These are phyloP conservation scores for Aspergillus awamori DNA, from an alignment of 2,329 filamentous ascomycete genomes.

Conservation along the genomic window DNA sequence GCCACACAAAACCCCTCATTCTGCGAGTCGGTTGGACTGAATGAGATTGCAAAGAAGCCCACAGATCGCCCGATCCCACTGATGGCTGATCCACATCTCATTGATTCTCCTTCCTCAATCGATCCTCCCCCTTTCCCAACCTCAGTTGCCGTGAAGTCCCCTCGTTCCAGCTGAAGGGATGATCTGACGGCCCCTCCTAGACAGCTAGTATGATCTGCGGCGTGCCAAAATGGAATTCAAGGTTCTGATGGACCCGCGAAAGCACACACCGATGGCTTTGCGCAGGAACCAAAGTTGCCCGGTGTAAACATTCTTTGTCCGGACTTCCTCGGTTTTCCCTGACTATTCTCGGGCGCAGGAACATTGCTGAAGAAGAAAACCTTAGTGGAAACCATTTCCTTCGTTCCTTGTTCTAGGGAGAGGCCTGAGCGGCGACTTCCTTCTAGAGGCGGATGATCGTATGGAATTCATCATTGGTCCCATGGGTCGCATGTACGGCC, in stretches of 20 bases:
- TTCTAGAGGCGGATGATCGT: not conserved
- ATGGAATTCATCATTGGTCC: not conserved
- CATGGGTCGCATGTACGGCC: not conserved
- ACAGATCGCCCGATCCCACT: conserved; percentile 1
- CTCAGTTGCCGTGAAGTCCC: not conserved
- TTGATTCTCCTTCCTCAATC: not conserved
- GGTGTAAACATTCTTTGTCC: conserved; percentile 18
- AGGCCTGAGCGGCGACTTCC: not conserved
- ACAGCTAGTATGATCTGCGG: conserved; percentile 19
- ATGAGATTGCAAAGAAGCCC: conserved; percentile 5
- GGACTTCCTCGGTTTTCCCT: not conserved
- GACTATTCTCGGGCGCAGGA: conserved; percentile 5
- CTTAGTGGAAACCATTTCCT: conserved; percentile 11
- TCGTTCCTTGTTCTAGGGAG: conserved; percentile 5
- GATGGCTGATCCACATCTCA: conserved; percentile 5
- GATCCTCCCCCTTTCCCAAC: not conserved
- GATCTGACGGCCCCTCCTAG: not conserved
- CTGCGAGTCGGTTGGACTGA: conserved; percentile 11
- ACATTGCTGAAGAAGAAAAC: conserved; percentile 7
- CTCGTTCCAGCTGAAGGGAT: conserved; percentile 4
- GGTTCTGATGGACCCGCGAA: conserved; percentile 11
- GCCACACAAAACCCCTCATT: not conserved
- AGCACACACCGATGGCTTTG: conserved; percentile 18
- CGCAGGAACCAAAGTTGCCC: conserved; percentile 28
- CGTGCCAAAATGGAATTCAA: conserved; percentile 16